Evolutionary conservation across 1,284 basidiomycete species (phyloP), one percentile per base, ranked within the genome.

Genomic region (Golubevia pallescens): DNA sequence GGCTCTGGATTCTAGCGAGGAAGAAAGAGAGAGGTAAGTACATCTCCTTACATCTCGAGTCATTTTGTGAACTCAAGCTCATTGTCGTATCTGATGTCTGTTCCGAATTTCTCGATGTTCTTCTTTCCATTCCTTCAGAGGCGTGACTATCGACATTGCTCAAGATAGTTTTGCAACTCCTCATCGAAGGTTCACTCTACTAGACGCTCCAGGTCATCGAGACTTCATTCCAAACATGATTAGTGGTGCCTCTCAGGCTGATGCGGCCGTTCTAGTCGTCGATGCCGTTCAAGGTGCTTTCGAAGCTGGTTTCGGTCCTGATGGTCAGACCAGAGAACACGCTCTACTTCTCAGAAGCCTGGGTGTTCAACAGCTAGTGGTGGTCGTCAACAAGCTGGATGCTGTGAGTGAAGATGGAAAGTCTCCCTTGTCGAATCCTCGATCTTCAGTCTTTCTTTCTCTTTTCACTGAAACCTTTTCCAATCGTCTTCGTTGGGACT

Each of bases 151-250:
- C 90, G 97, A 99, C 81, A 92, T 99, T 64, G 95, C 95, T 0
- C 89, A 92, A 62, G 93, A 96, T 78, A 90, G 90, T 28, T 89
- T 99, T 73, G 86, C 89, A 7, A 97, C 95, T 0, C 87, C 90
- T 0, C 90, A 93, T 75, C 90, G 93, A 60, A 89, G 91, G 65
- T 92, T 98, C 72, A 97, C 95, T 1, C 90, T 99, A 20, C 90
- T 99, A 24, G 96, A 99, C 78, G 96, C 97, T 0, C 96, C 96
- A 0, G 96, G 96, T 0, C 96, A 99, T 86, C 93, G 92, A 72
- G 97, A 99, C 80, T 99, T 99, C 77, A 93, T 99, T 65, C 96
- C 97, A 0, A 98, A 98, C 82, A 99, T 99, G 97, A 99, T 99
- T 66, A 96, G 94, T 0, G 96, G 96, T 1, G 96, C 96, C 1